Conservation (phyloP, 1,284 basidiomycete species). For the Pascua sp. region DNA sequence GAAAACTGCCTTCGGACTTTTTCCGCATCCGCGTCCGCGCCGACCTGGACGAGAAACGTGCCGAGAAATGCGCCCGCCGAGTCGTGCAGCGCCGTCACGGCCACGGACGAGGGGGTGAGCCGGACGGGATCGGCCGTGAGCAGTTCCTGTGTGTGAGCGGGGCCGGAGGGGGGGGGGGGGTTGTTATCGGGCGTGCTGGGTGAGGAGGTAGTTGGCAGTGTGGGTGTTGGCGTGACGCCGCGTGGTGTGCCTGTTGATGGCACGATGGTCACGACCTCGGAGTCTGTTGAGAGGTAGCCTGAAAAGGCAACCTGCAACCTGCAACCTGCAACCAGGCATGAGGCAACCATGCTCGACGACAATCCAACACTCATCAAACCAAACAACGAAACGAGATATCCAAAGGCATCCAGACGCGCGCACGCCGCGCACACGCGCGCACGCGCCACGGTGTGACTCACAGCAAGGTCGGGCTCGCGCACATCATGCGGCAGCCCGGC, state of each 20-base stretch:
- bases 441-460: slow-evolving; percentile 14
- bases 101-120: slow-evolving; percentile 24
- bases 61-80: slow-evolving; percentile 28
- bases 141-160: slow-evolving; percentile 28
- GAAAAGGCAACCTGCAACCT: too few species aligned
- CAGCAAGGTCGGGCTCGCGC: slow-evolving; percentile 33
- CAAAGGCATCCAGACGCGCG: background rate
- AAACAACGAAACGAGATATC: too few species aligned
- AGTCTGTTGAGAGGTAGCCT: too few species aligned
- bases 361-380: background rate
- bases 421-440: background rate
- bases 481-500: slow-evolving; percentile 40
- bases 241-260: too few species aligned
- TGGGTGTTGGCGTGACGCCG: background rate
- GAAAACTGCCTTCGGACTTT: slow-evolving; percentile 33
- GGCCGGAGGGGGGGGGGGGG: too few species aligned
- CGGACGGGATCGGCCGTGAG: slow-evolving; percentile 28
- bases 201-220: background rate
- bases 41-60: slow-evolving; percentile 34
- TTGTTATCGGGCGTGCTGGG: too few species aligned
- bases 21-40: slow-evolving; percentile 35
- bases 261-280: too few species aligned
- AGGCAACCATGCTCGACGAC: background rate
- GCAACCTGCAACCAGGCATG: too few species aligned
- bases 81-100: slow-evolving; percentile 29